Base-by-base conservation (phyloP, 768 basidiomycete species). In the Boletus rufocinnamomeus region DNA sequence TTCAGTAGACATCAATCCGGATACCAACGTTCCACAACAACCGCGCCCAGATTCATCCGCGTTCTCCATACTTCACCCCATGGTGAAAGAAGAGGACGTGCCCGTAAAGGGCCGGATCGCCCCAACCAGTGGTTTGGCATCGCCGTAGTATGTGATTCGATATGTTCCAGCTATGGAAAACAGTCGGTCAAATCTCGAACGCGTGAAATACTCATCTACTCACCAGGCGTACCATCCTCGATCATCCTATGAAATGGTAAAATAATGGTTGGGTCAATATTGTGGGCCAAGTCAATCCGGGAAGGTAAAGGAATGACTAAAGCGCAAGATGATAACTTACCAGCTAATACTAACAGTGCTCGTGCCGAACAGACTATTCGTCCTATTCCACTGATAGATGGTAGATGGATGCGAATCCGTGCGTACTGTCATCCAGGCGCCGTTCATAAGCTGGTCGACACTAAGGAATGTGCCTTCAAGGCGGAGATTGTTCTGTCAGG, bases 401-500 rank as follows among this genome's bases (percentile, higher is more conserved):
- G 89, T 91, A 5, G 87, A 90, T 32, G 88, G 88, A 69, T 91
- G 89, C 21, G 90, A 91, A 72, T 93, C 91, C 16, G 87, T 84
- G 52, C 84, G 79, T 35, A 87, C 82, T 1, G 79, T 67, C 58
- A 59, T 74, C 89, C 88, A 92, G 52, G 74, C 63, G 30, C 76
- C 78, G 17, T 75, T 66, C 8, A 78, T 72, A 35, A 79, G 70
- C 51, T 76, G 80, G 58, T 91, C 87, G 41, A 92, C 81, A 1
- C 79, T 82, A 45, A 92, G 74, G 78, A 88, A 91, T 1, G 89
- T 90, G 45, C 78, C 79, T 65, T 90, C 89, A 13, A 91, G 77
- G 25, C 84, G 82, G 34, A 91, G 80, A 66, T 92, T 91, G 65
- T 93, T 93, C 88, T 91, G 61, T 55, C 3, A 19, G 27, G 2